These are phyloP conservation scores for Erodium chrysanthum DNA, from an alignment of 441 rosid genomes.

Conservation along the genomic window DNA sequence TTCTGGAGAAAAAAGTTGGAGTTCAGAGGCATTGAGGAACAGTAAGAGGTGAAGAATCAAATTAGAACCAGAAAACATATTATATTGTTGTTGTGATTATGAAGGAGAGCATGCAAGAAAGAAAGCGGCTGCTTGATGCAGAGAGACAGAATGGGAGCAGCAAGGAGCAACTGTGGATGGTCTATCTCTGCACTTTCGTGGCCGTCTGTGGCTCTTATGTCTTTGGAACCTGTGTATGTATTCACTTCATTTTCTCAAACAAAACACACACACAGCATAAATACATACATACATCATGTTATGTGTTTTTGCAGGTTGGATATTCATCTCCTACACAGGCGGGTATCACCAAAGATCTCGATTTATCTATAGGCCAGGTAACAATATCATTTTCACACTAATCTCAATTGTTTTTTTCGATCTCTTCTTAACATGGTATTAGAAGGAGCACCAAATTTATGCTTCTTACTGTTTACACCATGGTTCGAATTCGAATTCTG, in stretches of 20 bases:
- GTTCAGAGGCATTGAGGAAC: neutral
- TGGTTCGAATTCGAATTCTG: no score
- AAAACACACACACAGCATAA: neutral
- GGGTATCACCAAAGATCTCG: constrained; percentile 56
- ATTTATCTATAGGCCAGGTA: constrained; percentile 60
- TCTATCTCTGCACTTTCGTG: constrained; percentile 65
- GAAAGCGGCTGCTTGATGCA: constrained; percentile 19
- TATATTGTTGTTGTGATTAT: neutral
- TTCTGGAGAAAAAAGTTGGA: neutral
- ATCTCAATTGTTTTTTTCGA: no score
- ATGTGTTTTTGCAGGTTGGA: constrained; percentile 56
- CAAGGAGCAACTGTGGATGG: constrained; percentile 48
- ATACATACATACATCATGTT: neutral
- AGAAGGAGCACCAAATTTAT: no score
- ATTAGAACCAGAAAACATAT: neutral
- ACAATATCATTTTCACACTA: neutral
- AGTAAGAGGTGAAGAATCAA: neutral
- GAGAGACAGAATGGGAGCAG: constrained; percentile 23
- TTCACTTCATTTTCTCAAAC: neutral
- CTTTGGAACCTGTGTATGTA: constrained; percentile 82
- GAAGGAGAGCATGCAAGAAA: constrained; percentile 2
- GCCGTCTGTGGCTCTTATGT: constrained; percentile 81
- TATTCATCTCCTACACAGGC: constrained; percentile 82
- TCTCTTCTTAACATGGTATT: no score
- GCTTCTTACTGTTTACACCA: no score